Percentiles rank a stretch among this genome's conserved stretches.
Conservation (phyloP, 176 grass and related monocot species). For the Triticum turgidum region DNA sequence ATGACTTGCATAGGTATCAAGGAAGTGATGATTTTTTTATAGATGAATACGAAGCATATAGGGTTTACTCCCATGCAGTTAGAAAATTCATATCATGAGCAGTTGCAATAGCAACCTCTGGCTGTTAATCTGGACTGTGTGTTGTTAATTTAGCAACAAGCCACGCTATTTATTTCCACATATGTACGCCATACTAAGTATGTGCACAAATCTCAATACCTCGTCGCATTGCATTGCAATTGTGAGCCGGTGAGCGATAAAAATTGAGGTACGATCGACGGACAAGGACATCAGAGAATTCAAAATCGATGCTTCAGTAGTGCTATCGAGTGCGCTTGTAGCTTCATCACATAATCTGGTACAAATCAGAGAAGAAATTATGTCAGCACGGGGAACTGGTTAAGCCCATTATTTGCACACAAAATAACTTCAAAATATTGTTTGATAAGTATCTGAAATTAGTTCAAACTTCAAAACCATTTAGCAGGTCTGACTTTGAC, state of each 20-base stretch:
- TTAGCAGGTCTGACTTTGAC: slow-evolving; percentile 8
- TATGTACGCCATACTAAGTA: background rate
- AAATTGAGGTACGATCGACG: slow-evolving; percentile 70
- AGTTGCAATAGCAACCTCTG: slow-evolving; percentile 27
- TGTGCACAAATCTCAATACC: slow-evolving; percentile 43
- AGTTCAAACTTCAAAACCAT: slow-evolving; percentile 22
- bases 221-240: slow-evolving; percentile 94
- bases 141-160: background rate
- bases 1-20: background rate
- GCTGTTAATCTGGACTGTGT: background rate
- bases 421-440: background rate
- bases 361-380: slow-evolving; percentile 19
- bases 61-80: background rate
- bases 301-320: slow-evolving; percentile 93
- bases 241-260: slow-evolving; percentile 92
- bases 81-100: background rate
- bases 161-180: background rate
- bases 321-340: slow-evolving; percentile 96
- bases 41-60: slow-evolving; percentile 2
- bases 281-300: slow-evolving; percentile 81
- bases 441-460: slow-evolving; percentile 9
- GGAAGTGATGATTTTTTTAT: background rate
- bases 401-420: slow-evolving; percentile 32
- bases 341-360: slow-evolving; percentile 94
- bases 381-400: background rate